A percentile compares a stretch with the other conserved stretches of the same genome.
These are phyloP conservation scores for Ogataea pini DNA, from an alignment of 805 yeast genomes.

Conservation along the genomic window DNA sequence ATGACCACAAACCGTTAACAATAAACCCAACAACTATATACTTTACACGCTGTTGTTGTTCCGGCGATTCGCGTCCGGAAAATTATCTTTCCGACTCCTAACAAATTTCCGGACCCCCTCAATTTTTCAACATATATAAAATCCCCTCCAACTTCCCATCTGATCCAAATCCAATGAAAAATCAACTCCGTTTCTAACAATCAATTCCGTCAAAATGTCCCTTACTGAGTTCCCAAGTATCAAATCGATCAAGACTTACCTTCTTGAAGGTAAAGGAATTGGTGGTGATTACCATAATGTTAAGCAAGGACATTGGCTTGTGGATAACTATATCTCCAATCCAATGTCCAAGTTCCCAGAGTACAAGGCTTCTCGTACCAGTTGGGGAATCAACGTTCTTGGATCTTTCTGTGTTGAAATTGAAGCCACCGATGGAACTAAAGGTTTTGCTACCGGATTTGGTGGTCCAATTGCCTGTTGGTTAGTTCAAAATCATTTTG, in stretches of 20 bases:
- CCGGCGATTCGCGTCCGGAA: slow-evolving; percentile 1
- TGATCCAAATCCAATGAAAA: not conserved
- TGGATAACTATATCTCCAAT: slow-evolving; percentile 47
- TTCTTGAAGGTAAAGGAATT: slow-evolving; percentile 44
- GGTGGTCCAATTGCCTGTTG: slow-evolving; percentile 55
- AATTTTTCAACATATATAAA: not conserved
- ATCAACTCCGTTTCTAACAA: too few species aligned
- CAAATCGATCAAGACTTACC: slow-evolving; percentile 43
- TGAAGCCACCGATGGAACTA: slow-evolving; percentile 49
- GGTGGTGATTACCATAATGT: slow-evolving; percentile 57
- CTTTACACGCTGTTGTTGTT: too few species aligned
- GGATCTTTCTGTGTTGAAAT: slow-evolving; percentile 52
- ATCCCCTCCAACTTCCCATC: not conserved
- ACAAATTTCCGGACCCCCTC: not conserved
- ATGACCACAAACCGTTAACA: too few species aligned
- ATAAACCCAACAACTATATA: too few species aligned
- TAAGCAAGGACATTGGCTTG: slow-evolving; percentile 49
- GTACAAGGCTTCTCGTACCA: slow-evolving; percentile 45
- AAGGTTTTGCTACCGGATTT: slow-evolving; percentile 52
- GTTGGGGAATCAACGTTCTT: slow-evolving; percentile 53
- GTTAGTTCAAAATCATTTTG: slow-evolving; percentile 47
- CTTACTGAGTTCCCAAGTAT: slow-evolving; percentile 43
- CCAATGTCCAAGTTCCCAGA: slow-evolving; percentile 52
- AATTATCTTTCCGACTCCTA: not conserved
- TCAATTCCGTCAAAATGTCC: slow-evolving; percentile 18